phyloP scores from a whole-genome alignment of 441 rosid species.

The Melastoma candidum region DNA sequence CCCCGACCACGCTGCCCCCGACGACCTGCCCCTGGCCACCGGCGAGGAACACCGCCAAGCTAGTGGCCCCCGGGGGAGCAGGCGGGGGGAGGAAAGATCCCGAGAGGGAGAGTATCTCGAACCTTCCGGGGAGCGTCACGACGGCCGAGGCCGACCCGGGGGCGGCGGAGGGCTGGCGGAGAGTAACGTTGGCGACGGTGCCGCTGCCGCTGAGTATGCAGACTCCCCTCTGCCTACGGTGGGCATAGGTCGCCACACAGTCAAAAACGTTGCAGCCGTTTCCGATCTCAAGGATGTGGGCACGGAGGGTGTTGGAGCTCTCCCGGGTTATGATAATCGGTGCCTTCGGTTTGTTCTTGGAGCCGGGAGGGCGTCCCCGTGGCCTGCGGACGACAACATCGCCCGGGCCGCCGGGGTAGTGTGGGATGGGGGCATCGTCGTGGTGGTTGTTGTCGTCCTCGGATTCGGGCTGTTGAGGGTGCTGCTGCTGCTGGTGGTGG shows the following conservation, averaged over 20 bases:
- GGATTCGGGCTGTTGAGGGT: no score
- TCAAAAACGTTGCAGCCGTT: constrained; percentile 6
- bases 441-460: no score
- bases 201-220: constrained; percentile 9
- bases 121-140: constrained; percentile 1
- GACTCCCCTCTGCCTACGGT: not conserved
- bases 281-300: constrained; percentile 7
- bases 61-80: constrained; percentile 6
- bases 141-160: not conserved
- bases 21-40: constrained; percentile 9
- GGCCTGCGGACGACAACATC: constrained; percentile 4
- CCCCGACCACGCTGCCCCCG: constrained; percentile 8
- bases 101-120: constrained; percentile 6
- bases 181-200: constrained; percentile 8
- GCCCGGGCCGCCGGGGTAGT: not conserved
- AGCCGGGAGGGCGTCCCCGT: constrained; percentile 7
- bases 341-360: constrained; percentile 9
- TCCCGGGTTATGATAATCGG: constrained; percentile 4
- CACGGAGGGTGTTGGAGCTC: constrained; percentile 6
- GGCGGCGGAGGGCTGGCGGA: constrained; percentile 6
- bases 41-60: constrained; percentile 4
- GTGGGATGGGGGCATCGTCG: no score
- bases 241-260: constrained; percentile 3
- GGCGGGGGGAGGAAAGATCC: constrained; percentile 8
- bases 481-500: no score